These are phyloP conservation scores for Lolium rigidum DNA, from an alignment of 176 grass and related monocot species.

Conservation along the genomic window DNA sequence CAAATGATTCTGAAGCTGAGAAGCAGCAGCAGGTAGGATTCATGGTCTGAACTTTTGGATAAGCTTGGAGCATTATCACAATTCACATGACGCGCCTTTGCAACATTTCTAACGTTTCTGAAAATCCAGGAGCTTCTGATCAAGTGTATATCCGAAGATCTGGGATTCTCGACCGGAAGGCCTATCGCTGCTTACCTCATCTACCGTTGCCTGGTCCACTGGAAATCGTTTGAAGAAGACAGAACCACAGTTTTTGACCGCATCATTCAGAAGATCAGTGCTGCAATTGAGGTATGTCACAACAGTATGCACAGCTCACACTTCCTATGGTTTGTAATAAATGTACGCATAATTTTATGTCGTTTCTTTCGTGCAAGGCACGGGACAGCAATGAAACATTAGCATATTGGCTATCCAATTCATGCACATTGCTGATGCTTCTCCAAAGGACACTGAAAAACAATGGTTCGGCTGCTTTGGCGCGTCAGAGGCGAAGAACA, in stretches of 20 bases:
- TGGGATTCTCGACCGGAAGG: slow-evolving; percentile 63
- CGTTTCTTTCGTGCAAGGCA: slow-evolving; percentile 27
- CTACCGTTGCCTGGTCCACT: slow-evolving; percentile 66
- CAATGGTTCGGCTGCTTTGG: slow-evolving; percentile 47
- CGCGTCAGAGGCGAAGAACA: slow-evolving; percentile 57
- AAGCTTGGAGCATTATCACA: not conserved
- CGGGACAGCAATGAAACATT: slow-evolving; percentile 57
- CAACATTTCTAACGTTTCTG: not conserved
- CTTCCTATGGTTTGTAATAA: not conserved
- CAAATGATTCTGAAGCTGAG: slow-evolving; percentile 53
- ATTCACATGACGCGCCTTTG: not conserved
- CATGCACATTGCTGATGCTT: slow-evolving; percentile 62
- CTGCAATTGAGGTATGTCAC: slow-evolving; percentile 51
- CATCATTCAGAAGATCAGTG: slow-evolving; percentile 64
- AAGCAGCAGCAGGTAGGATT: slow-evolving; percentile 57
- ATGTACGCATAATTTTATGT: not conserved
- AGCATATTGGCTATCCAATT: slow-evolving; percentile 80
- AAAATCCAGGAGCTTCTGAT: slow-evolving; percentile 65
- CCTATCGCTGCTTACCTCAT: slow-evolving; percentile 62
- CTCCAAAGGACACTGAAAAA: slow-evolving; percentile 67
- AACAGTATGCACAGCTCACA: not conserved
- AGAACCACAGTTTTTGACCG: slow-evolving; percentile 60
- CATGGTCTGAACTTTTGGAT: slow-evolving; percentile 21
- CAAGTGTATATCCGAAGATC: slow-evolving; percentile 74
- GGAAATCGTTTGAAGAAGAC: slow-evolving; percentile 74